Evolutionary conservation across 345 rosid species (phyloP).

Genomic region (Eucalyptus globulus): DNA sequence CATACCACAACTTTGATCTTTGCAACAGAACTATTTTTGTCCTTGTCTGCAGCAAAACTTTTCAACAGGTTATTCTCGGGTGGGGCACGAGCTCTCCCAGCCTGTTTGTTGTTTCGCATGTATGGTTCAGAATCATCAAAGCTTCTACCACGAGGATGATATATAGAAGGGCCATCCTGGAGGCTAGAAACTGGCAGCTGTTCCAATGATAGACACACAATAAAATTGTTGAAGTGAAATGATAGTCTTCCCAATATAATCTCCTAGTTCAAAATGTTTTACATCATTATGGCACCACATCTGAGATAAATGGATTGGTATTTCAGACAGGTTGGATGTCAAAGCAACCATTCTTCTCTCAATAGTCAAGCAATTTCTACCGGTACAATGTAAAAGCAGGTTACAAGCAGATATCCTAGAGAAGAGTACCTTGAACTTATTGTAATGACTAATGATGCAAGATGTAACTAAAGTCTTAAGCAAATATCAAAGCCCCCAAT

Average conservation of each 20-base stretch:
- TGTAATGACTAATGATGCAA: background rate
- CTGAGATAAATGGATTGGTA: background rate
- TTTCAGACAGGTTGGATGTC: background rate
- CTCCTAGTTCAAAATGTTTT: background rate
- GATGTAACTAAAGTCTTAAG: background rate
- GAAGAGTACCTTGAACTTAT: background rate
- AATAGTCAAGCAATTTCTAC: background rate
- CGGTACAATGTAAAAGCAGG: background rate
- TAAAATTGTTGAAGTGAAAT: background rate
- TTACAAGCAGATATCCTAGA: background rate
- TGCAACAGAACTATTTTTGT: slow-evolving; percentile 78
- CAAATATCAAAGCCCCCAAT: background rate
- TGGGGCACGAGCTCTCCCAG: slow-evolving; percentile 48
- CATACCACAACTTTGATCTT: slow-evolving; percentile 99
- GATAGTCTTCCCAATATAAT: background rate
- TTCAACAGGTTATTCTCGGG: slow-evolving; percentile 59
- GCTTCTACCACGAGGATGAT: slow-evolving; percentile 66
- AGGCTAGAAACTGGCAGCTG: slow-evolving; percentile 60
- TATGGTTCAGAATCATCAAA: slow-evolving; percentile 75
- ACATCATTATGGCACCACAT: background rate
- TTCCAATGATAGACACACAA: background rate
- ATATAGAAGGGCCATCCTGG: slow-evolving; percentile 48
- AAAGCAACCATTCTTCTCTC: background rate
- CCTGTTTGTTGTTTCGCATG: slow-evolving; percentile 41
- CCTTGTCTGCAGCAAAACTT: slow-evolving; percentile 77